Evolutionary conservation across 352 stramenopile species (phyloP).

Genomic region (Phytophthora kernoviae): DNA sequence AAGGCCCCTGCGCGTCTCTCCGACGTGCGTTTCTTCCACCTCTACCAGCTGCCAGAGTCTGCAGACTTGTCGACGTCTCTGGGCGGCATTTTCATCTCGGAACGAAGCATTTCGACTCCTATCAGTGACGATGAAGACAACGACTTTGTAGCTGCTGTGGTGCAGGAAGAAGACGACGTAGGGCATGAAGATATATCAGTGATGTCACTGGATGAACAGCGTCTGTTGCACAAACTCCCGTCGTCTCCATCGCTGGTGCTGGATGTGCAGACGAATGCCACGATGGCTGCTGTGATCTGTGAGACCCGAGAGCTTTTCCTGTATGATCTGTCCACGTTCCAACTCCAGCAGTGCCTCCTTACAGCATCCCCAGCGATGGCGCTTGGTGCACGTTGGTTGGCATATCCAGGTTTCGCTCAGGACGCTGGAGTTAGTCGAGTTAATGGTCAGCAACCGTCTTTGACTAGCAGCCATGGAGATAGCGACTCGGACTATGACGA

Average conservation of each 20-base stretch:
- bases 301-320: constrained; percentile 73
- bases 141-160: constrained; percentile 35
- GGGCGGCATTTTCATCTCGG: constrained; percentile 54
- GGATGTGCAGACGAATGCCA: constrained; percentile 69
- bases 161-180: constrained; percentile 29
- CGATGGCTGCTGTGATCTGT: constrained; percentile 62
- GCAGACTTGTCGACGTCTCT: constrained; percentile 27
- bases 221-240: constrained; percentile 54
- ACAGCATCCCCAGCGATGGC: constrained; percentile 67
- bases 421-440: constrained; percentile 10
- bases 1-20: constrained; percentile 49
- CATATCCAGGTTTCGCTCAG: constrained; percentile 59
- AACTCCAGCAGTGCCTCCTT: constrained; percentile 47
- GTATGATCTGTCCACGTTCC: constrained; percentile 59
- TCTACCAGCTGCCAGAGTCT: constrained; percentile 44
- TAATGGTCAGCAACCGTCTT: constrained; percentile 25
- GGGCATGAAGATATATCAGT: constrained; percentile 56
- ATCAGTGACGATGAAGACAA: constrained; percentile 41
- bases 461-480: constrained; percentile 25
- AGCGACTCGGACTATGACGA: constrained; percentile 61
- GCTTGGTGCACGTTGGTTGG: constrained; percentile 70
- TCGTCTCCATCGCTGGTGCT: constrained; percentile 68
- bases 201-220: constrained; percentile 57
- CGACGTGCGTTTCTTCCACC: constrained; percentile 60
- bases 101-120: constrained; percentile 20